Conservation (phyloP, 2,329 filamentous ascomycete genomes). For the Colletotrichum sp. region DNA sequence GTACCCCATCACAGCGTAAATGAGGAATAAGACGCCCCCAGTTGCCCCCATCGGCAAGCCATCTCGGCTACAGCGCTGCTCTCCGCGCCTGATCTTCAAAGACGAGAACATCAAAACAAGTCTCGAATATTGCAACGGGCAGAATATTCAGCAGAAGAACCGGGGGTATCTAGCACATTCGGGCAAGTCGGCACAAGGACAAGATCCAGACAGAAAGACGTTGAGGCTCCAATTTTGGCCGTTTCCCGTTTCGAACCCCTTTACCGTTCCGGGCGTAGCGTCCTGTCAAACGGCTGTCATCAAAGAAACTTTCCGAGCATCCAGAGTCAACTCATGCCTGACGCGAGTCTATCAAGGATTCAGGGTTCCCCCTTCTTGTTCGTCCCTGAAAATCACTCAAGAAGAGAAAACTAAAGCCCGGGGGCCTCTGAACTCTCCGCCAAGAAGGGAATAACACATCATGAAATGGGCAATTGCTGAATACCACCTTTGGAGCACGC, state of each 20-base stretch:
- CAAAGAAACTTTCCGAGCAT: neutral
- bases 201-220: neutral
- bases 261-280: conserved; percentile 6
- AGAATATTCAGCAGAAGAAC: neutral
- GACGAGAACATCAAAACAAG: neutral
- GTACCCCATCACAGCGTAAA: neutral
- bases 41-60: neutral
- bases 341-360: neutral
- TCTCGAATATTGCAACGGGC: neutral
- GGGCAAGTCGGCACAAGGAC: neutral
- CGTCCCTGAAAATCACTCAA: neutral
- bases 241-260: neutral
- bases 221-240: conserved; percentile 1
- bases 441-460: neutral
- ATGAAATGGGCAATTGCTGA: neutral
- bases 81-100: neutral
- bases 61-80: neutral
- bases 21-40: neutral
- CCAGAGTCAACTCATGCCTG: neutral
- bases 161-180: neutral
- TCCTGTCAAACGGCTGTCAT: conserved; percentile 8
- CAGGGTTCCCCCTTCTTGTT: neutral
- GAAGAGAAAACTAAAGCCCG: neutral
- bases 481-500: neutral
- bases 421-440: neutral